Percentiles rank a stretch among this genome's conserved stretches.
Evolutionary conservation across 2,329 filamentous ascomycete genomes (phyloP).

Genomic region (Paraconiothyrium brasiliense): DNA sequence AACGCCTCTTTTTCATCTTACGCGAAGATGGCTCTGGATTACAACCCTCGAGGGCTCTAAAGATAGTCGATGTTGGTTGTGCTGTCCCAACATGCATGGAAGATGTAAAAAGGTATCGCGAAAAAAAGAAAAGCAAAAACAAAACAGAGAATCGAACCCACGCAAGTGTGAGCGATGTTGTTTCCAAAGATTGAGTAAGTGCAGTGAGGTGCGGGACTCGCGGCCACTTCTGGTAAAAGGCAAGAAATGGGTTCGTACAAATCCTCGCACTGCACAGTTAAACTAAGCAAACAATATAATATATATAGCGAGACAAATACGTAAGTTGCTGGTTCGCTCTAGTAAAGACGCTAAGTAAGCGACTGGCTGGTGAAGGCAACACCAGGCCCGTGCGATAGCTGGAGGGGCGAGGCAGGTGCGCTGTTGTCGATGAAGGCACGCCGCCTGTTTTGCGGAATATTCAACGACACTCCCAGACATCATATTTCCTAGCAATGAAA

Average conservation of each 20-base stretch:
- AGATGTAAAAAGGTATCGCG: background rate
- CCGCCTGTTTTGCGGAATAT: background rate
- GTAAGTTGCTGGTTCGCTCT: background rate
- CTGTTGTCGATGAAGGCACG: background rate
- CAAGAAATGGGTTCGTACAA: slow-evolving; percentile 79
- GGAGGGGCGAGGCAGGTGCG: background rate
- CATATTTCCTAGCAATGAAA: background rate
- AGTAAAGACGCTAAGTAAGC: background rate
- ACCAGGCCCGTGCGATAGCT: background rate
- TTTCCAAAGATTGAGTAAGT: slow-evolving; percentile 68
- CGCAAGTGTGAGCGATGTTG: slow-evolving; percentile 30
- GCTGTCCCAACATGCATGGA: background rate
- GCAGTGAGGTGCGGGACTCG: slow-evolving; percentile 69
- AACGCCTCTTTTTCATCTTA: background rate
- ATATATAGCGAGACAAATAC: slow-evolving; percentile 22
- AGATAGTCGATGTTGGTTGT: too few relatives aligned
- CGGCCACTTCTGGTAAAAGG: slow-evolving; percentile 84
- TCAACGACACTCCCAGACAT: background rate
- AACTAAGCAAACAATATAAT: slow-evolving; percentile 18
- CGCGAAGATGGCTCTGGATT: background rate
- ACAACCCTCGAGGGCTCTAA: too few relatives aligned
- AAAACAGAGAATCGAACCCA: slow-evolving; percentile 57
- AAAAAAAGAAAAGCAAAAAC: slow-evolving; percentile 22
- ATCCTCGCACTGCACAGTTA: slow-evolving; percentile 70
- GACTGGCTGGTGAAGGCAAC: background rate